These are phyloP conservation scores for Asterionellopsis glacialis DNA, from an alignment of 108 stramenopile species.

Conservation along the genomic window DNA sequence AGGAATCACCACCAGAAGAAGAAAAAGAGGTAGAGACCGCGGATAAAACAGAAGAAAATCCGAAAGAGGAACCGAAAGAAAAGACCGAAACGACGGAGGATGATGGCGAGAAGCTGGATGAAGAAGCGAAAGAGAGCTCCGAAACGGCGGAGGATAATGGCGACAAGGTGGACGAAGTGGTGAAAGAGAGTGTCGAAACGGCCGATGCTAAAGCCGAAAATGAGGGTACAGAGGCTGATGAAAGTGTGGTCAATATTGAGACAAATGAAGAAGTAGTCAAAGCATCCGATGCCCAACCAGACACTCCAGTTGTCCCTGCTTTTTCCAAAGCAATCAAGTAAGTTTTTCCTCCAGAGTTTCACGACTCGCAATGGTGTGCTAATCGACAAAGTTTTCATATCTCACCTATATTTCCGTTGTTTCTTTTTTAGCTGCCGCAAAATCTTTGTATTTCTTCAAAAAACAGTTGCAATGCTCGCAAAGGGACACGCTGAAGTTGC, in stretches of 20 bases:
- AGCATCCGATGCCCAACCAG: not conserved
- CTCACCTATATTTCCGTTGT: not conserved
- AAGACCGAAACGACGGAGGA: not conserved
- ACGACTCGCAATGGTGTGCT: not conserved
- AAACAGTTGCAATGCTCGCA: conserved; percentile 78
- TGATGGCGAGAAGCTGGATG: not conserved
- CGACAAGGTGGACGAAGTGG: not conserved
- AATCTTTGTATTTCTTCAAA: conserved; percentile 92
- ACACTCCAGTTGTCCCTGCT: not conserved
- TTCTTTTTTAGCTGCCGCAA: conserved; percentile 64
- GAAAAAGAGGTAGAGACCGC: conserved; percentile 7
- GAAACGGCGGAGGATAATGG: not conserved
- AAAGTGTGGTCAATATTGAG: conserved; percentile 7
- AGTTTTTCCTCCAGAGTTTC: not conserved
- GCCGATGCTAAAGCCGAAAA: conserved; percentile 9
- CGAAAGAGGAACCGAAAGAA: conserved; percentile 3
- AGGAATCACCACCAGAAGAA: conserved; percentile 5
- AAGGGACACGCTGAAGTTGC: conserved; percentile 65
- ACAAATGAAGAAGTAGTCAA: conserved; percentile 6
- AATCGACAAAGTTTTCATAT: not conserved
- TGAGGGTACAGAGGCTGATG: conserved; percentile 5
- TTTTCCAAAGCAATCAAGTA: conserved; percentile 6
- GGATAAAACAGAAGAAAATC: conserved; percentile 4
- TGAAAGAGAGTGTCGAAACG: conserved; percentile 3
- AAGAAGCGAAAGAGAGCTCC: not conserved